phyloP scores from a whole-genome alignment of 148 eudicot genomes.

The Simmondsia chinensis region DNA sequence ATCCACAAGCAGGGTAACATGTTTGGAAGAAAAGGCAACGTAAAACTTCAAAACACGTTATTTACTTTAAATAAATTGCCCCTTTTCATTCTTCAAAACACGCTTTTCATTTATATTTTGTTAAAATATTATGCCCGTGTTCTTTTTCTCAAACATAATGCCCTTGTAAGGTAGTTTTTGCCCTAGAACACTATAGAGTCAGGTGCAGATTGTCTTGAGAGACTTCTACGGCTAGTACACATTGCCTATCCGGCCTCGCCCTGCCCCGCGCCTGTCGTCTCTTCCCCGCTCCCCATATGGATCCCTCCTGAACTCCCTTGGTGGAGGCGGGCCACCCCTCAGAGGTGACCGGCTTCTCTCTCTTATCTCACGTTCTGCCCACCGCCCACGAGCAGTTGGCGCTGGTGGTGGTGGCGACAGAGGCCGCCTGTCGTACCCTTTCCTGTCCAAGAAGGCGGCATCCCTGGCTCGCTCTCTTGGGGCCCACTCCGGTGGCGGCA shows the following conservation, averaged over 20 bases:
- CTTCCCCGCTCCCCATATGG: slow-evolving; percentile 53
- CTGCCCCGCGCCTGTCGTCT: slow-evolving; percentile 55
- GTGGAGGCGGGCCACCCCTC: slow-evolving; percentile 42
- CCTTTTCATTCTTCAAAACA: no score
- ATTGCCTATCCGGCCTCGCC: slow-evolving; percentile 40
- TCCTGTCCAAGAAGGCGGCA: slow-evolving; percentile 38
- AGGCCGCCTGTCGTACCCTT: slow-evolving; percentile 62
- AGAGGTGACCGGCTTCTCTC: slow-evolving; percentile 72
- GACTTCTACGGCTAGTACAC: slow-evolving; percentile 21
- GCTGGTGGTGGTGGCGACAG: slow-evolving; percentile 39
- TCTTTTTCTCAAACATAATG: no score
- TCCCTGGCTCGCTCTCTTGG: slow-evolving; percentile 57
- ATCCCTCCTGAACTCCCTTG: slow-evolving; percentile 52
- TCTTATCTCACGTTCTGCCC: slow-evolving; percentile 51
- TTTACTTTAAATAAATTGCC: no score
- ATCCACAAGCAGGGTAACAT: no score
- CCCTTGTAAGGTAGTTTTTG: no score
- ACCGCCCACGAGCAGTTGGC: slow-evolving; percentile 42
- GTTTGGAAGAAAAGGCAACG: no score
- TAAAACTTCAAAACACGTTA: no score
- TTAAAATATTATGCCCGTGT: no score
- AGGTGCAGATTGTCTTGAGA: no score
- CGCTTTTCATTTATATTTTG: no score
- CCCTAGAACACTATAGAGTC: no score
- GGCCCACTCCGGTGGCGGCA: slow-evolving; percentile 44